Evolutionary conservation across 2,329 filamentous ascomycete species (phyloP).

Genomic region (Claviceps sp.): DNA sequence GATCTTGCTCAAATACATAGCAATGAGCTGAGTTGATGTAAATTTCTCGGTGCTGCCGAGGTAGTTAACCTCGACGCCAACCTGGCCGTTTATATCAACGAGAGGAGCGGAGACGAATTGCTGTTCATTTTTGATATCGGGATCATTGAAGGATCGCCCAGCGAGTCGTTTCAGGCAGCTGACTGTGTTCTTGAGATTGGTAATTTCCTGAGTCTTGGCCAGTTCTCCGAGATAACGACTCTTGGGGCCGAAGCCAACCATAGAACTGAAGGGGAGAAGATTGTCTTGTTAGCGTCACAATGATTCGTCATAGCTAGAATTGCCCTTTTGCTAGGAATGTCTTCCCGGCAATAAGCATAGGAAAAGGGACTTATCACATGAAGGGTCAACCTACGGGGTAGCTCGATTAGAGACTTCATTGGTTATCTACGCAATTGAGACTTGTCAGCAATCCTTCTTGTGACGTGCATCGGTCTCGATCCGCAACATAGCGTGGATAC

Average conservation of each 20-base stretch:
- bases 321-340: neutral
- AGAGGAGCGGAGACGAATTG: constrained; percentile 77
- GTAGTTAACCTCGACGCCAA: constrained; percentile 88
- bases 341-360: neutral
- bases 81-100: constrained; percentile 83
- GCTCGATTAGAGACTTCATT: constrained; percentile 98
- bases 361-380: constrained; percentile 8
- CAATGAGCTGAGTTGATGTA: constrained; percentile 82
- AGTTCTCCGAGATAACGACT: constrained; percentile 86
- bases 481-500: neutral
- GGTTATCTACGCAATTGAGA: constrained; percentile 54
- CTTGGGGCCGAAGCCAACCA: constrained; percentile 92
- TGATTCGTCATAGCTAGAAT: neutral
- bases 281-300: neutral
- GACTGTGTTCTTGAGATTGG: constrained; percentile 98
- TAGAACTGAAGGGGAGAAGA: constrained; percentile 42
- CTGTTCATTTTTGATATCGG: constrained; percentile 87
- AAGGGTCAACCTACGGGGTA: constrained; percentile 67
- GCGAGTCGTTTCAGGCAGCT: constrained; percentile 82
- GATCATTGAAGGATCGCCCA: constrained; percentile 75
- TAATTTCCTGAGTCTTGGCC: constrained; percentile 97
- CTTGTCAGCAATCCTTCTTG: neutral
- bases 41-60: constrained; percentile 91
- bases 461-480: too few relatives aligned
- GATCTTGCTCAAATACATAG: constrained; percentile 94